These are phyloP conservation scores for Glycine latifolia DNA, from an alignment of 306 rosid species.

Conservation along the genomic window DNA sequence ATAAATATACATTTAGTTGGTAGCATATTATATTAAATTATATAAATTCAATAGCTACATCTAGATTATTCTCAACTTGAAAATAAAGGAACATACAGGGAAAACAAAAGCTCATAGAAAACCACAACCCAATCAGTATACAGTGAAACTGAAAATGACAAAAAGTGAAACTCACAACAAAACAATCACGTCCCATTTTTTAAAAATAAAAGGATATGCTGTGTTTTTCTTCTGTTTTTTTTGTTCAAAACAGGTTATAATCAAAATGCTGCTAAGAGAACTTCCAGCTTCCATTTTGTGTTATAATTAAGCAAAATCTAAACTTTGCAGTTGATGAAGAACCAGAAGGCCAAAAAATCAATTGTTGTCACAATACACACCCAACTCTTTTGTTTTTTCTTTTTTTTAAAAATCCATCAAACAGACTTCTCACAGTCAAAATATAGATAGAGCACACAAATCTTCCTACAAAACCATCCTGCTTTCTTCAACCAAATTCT, in stretches of 20 bases:
- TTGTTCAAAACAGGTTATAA: neutral
- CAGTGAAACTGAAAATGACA: neutral
- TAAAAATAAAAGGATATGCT: neutral
- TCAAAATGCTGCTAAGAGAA: neutral
- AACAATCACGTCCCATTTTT: neutral
- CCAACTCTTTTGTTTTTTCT: neutral
- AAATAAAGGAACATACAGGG: neutral
- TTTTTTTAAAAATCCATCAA: no score
- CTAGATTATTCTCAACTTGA: neutral
- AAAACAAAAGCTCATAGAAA: neutral
- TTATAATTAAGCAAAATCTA: neutral
- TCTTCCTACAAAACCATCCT: neutral
- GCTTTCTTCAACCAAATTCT: slow-evolving; percentile 4
- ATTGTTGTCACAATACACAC: neutral
- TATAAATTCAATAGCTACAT: neutral
- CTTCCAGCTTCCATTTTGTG: neutral
- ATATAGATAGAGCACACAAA: neutral
- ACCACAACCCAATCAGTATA: slow-evolving; percentile 6
- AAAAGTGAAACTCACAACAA: neutral
- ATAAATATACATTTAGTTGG: neutral
- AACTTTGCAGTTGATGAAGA: neutral
- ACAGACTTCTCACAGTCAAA: neutral
- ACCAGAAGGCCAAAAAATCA: neutral
- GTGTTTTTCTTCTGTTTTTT: neutral
- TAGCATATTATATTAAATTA: neutral